Evolutionary conservation across 192 early-diverging fungal genomes (phyloP), one percentile per base, ranked within the genome.

Genomic region (Gryganskiella cystojenkinii): DNA sequence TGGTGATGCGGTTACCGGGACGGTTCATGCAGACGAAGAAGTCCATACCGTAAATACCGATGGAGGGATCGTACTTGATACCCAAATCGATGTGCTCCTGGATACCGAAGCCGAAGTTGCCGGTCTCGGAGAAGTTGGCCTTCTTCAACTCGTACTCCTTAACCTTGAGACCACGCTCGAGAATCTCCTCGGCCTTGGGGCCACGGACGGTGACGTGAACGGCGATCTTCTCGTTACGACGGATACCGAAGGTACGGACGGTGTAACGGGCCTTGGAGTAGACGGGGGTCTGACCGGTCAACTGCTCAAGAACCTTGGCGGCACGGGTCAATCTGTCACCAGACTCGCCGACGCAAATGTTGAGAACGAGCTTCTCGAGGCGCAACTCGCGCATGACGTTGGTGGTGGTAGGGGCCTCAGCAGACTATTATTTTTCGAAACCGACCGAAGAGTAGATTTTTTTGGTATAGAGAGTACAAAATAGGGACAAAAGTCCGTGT

Each of bases 51-150:
- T 82, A 76, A 68, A 84, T 81, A 83, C 81, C 97, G 72, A 99
- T 98, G 82, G 91, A 91, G 65, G 97, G 96, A 85, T 98, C 98
- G 89, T 99, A 98, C 92, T 99, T 99, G 91, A 99, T 99, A 83
- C 96, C 97, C 85, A 99, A 90, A 90, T 99, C 98, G 76, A 99
- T 99, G 92, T 99, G 98, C 89, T 99, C 98, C 82, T 98, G 93
- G 88, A 99, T 95, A 96, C 98, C 98, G 87, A 98, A 99, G 79
- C 98, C 98, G 79, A 99, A 99, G 95, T 99, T 99, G 61, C 98
- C 98, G 63, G 96, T 98, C 53, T 83, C 89, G 37, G 95, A 97
- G 89, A 98, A 99, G 95, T 99, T 99, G 84, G 89, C 81, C 54
- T 87, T 87, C 83, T 90, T 90, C 44, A 99, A 87, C 87, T 99